Evolutionary conservation across 345 rosid genomes (phyloP).

Genomic region (Eucalyptus pumila): DNA sequence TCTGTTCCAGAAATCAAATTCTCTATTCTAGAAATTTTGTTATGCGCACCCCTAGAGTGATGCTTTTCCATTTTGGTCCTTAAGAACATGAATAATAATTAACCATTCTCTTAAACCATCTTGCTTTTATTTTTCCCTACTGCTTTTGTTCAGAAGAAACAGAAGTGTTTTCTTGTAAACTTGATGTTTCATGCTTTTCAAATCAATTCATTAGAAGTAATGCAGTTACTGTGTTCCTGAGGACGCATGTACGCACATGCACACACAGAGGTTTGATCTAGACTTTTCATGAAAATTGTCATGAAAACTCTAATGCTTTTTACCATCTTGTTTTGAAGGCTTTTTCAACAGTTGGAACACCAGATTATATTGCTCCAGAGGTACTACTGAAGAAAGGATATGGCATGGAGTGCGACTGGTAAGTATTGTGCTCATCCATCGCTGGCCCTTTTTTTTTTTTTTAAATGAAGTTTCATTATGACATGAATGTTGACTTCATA

Average conservation of each 20-base stretch:
- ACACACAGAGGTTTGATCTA: neutral
- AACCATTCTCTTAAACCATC: neutral
- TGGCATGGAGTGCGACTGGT: slow-evolving; percentile 99
- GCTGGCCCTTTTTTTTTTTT: neutral
- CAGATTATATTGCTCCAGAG: slow-evolving; percentile 97
- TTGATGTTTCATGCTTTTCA: neutral
- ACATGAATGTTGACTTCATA: neutral
- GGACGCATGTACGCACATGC: neutral
- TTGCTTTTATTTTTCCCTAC: neutral
- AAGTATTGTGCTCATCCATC: slow-evolving; percentile 12
- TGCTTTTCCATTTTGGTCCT: neutral
- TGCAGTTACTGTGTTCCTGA: neutral
- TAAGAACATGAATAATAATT: neutral
- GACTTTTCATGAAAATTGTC: neutral
- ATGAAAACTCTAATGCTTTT: neutral
- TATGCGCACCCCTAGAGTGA: neutral
- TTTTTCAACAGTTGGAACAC: slow-evolving; percentile 96
- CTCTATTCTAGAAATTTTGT: no score
- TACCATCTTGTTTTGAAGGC: slow-evolving; percentile 32
- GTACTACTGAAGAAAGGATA: slow-evolving; percentile 93
- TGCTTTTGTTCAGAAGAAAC: neutral
- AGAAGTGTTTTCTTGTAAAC: neutral
- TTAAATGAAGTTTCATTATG: neutral
- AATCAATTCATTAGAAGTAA: neutral
- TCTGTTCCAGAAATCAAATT: no score